Evolutionary conservation across 495 filamentous ascomycete species (phyloP), one percentile per base, ranked within the genome.

Genomic region (Aspergillus mulundensis): DNA sequence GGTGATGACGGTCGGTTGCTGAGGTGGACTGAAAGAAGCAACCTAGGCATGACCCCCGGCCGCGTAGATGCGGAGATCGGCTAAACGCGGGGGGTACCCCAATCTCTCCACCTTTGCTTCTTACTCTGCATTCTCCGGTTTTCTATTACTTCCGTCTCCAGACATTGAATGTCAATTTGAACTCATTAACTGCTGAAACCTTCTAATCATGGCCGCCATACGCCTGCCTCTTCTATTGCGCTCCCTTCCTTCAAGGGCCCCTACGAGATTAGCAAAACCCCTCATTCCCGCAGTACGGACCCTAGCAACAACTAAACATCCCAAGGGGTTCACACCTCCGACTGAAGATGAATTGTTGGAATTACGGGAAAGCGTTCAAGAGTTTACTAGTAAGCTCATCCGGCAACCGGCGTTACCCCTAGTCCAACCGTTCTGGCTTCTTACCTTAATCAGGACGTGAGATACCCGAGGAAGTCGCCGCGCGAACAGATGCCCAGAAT

Each of bases 301-400:
- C 8, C 46, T 73, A 24, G 71, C 87, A 30, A 88, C 87, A 44
- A 46, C 52, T 12, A 97, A 96, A 67, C 94, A 97, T 70, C 91
- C 94, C 4, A 76, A 83, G 25, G 87, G 85, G 62, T 98, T 98
- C 70, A 77, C 73, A 7, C 81, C 91, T 32, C 94, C 94, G 0
- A 78, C 86, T 0, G 70, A 79, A 11, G 80, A 85, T 39, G 95
- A 97, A 43, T 80, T 98, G 14, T 53, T 81, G 4, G 93, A 97
- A 69, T 76, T 98, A 32, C 84, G 93, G 51, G 93, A 97, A 63
- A 78, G 89, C 15, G 92, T 96, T 14, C 91, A 93, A 60, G 94
- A 97, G 36, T 98, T 98, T 65, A 86, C 89, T 19, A 80, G 91
- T 77, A 63, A 48, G 69, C 58, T 32, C 34, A n/a, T 1, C 2